Evolutionary conservation across 805 yeast genomes (phyloP).

Genomic region (Hagleromyces aurorensis): DNA sequence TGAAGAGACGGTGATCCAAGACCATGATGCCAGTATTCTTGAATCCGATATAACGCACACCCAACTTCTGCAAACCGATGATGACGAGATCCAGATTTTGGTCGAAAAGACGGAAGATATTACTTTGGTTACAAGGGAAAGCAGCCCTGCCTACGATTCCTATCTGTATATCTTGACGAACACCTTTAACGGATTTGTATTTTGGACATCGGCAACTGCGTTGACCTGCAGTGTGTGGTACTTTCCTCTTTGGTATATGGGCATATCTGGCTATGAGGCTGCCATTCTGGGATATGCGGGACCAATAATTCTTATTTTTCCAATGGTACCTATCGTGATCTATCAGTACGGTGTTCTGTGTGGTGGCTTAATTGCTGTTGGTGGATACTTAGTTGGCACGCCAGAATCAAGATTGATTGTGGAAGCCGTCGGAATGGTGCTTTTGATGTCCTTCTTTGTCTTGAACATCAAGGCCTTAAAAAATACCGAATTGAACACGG

Average conservation of each 20-base stretch:
- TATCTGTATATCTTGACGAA: slow-evolving; percentile 30
- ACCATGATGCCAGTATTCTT: slow-evolving; percentile 2
- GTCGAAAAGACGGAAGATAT: slow-evolving; percentile 19
- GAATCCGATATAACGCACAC: slow-evolving; percentile 3
- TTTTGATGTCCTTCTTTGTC: slow-evolving; percentile 53
- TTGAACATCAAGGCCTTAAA: slow-evolving; percentile 41
- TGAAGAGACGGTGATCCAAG: slow-evolving; percentile 12
- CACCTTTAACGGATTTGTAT: slow-evolving; percentile 59
- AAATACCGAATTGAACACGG: slow-evolving; percentile 16
- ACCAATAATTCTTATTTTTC: slow-evolving; percentile 48
- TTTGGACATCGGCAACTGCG: slow-evolving; percentile 81
- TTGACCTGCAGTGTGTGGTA: slow-evolving; percentile 87
- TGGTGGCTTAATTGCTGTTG: slow-evolving; percentile 61
- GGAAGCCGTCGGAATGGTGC: slow-evolving; percentile 57
- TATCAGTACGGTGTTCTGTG: slow-evolving; percentile 31
- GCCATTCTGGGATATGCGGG: slow-evolving; percentile 49
- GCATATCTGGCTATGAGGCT: slow-evolving; percentile 89
- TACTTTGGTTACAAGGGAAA: slow-evolving; percentile 9
- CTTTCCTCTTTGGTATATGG: slow-evolving; percentile 98
- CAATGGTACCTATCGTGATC: slow-evolving; percentile 28
- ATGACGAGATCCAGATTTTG: slow-evolving; percentile 18
- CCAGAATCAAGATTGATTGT: slow-evolving; percentile 66
- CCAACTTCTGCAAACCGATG: slow-evolving; percentile 6
- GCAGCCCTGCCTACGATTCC: slow-evolving; percentile 19
- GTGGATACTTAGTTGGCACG: slow-evolving; percentile 56